Percentiles rank a stretch among this genome's conserved stretches.
phyloP scores from a whole-genome alignment of 179 eudicot genomes.

The Beta macrorhiza region DNA sequence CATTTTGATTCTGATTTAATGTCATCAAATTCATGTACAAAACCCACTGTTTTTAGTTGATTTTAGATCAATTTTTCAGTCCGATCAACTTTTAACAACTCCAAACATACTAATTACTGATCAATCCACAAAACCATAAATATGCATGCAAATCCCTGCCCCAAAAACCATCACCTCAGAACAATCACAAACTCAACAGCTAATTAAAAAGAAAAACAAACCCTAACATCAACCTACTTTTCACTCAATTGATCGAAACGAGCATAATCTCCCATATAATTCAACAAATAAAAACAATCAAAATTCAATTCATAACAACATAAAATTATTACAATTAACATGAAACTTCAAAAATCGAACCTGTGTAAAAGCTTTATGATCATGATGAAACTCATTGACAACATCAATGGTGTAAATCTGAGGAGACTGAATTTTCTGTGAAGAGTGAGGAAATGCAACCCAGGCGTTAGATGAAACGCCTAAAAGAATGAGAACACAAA shows the following conservation, averaged over 20 bases:
- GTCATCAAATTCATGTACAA: background rate
- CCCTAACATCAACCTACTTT: background rate
- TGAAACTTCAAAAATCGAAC: constrained; percentile 29
- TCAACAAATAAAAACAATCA: background rate
- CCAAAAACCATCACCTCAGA: background rate
- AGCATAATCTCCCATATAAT: background rate
- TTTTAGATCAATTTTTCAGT: background rate
- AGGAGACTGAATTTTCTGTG: constrained; percentile 6
- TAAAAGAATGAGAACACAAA: constrained; percentile 31
- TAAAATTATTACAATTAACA: background rate
- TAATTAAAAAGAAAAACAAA: background rate
- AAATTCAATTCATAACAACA: background rate
- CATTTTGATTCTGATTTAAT: background rate
- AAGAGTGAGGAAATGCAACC: constrained; percentile 20
- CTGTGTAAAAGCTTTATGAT: constrained; percentile 87
- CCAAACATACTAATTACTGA: background rate
- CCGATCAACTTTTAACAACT: background rate
- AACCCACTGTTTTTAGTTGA: background rate
- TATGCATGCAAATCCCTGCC: background rate
- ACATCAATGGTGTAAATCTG: constrained; percentile 45
- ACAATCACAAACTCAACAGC: background rate
- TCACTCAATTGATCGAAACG: background rate
- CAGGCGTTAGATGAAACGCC: constrained; percentile 47
- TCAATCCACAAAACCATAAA: background rate
- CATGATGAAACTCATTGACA: constrained; percentile 82